Evolutionary conservation across 306 rosid species (phyloP).

Genomic region (Castanea sativa): DNA sequence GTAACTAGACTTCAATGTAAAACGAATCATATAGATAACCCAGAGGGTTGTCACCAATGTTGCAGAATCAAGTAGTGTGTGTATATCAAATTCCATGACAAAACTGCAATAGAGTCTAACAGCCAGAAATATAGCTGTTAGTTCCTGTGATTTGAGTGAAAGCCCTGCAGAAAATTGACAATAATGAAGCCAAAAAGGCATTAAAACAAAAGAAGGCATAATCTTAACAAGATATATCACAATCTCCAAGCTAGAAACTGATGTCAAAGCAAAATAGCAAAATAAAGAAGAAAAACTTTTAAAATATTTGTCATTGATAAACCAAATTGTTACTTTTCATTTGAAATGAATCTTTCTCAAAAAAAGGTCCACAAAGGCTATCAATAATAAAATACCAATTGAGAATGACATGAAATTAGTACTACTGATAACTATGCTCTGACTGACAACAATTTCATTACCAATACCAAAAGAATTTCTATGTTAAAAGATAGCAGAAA

Average conservation of each 20-base stretch:
- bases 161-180: slow-evolving; percentile 46
- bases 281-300: neutral
- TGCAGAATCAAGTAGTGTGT: slow-evolving; percentile 70
- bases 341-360: neutral
- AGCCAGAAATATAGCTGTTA: slow-evolving; percentile 68
- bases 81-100: slow-evolving; percentile 81
- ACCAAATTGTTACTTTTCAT: neutral
- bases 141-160: slow-evolving; percentile 76
- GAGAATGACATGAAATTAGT: neutral
- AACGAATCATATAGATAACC: slow-evolving; percentile 73
- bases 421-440: neutral
- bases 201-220: neutral
- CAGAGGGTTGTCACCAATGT: slow-evolving; percentile 66
- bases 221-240: neutral
- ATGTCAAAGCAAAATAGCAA: neutral
- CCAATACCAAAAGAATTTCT: neutral
- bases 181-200: neutral
- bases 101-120: slow-evolving; percentile 75
- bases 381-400: neutral
- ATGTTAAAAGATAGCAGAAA: neutral
- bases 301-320: neutral
- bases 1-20: slow-evolving; percentile 58
- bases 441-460: neutral
- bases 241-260: neutral
- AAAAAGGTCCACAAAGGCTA: neutral